phyloP scores from a whole-genome alignment of 257 asterid species.

The Voacanga thouarsii region DNA sequence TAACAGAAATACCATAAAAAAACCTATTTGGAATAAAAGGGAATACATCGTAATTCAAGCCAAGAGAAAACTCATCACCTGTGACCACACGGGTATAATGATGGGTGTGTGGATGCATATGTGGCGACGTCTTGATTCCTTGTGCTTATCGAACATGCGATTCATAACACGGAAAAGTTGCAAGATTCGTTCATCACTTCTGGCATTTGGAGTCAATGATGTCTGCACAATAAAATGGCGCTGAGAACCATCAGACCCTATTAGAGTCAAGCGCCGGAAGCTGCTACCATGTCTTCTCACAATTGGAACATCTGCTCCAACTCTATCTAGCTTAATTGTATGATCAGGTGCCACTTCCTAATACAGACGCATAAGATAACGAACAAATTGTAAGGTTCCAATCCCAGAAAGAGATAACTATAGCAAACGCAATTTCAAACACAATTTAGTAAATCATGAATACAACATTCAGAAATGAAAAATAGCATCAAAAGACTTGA shows the following conservation, averaged over 20 bases:
- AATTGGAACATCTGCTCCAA: slow-evolving; percentile 91
- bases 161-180: slow-evolving; percentile 98
- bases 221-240: slow-evolving; percentile 99
- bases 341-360: slow-evolving; percentile 99
- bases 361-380: not conserved
- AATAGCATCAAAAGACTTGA: not conserved
- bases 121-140: slow-evolving; percentile 97
- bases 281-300: slow-evolving; percentile 99
- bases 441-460: not conserved
- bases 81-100: slow-evolving; percentile 99
- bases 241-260: slow-evolving; percentile 98
- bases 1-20: not conserved
- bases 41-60: not conserved
- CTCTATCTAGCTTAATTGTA: slow-evolving; percentile 94
- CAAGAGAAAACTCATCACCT: slow-evolving; percentile 46
- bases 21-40: not conserved
- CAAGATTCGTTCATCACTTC: slow-evolving; percentile 98
- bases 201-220: slow-evolving; percentile 97
- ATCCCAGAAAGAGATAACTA: not conserved
- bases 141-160: slow-evolving; percentile 96
- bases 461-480: not conserved
- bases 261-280: slow-evolving; percentile 90
- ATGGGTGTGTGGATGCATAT: slow-evolving; percentile 93
- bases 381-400: not conserved
- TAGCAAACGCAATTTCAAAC: not conserved